Evolutionary conservation across 768 basidiomycete genomes (phyloP), one percentile per base, ranked within the genome.

Genomic region (Boletus rufocinnamomeus): DNA sequence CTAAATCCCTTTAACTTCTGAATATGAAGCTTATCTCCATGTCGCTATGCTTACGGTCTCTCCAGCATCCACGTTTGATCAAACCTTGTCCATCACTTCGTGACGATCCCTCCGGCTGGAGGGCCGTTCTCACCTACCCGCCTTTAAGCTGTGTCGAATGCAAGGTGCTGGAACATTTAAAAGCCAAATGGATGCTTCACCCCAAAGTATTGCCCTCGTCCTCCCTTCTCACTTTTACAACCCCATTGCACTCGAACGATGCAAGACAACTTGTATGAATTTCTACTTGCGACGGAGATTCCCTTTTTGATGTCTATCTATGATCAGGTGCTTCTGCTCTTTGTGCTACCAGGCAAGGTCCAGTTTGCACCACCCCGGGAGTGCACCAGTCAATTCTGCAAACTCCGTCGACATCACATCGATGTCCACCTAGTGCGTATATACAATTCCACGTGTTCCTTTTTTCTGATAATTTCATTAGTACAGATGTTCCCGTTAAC

Each of bases 71-170:
- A 50, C 53, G 45, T 46, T 49, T 21, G 34, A 54, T 49, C 45
- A 21, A 41, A 16, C 13, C 23, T 30, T 16, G 34, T 54, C n/a
- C n/a, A 14, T 44, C 52, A 23, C 35, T 5, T 6, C 11, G 32
- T 60, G 46, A 49, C 52, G 32, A 58, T 57, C 56, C 43, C 48
- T 17, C 32, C 28, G 50, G 30, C 16, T 17, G 44, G 40, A 50
- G 53, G 6, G 5, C n/a, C 27, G 13, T 50, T 11, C 3, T 10
- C 25, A n/a, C 9, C 35, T 9, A 4, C 23, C 34, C 6, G 16
- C 30, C 0, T 14, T 23, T 8, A 51, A 38, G 68, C 67, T 70
- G 66, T 69, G 61, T 28, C 19, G 2, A 43, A 2, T 34, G 2
- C 40, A 32, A 44, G 27, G 34, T 48, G 1, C 28, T 50, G 41